Conservation (phyloP, 169 alveolate genomes). For the Pseudocohnilembus persalinus region DNA sequence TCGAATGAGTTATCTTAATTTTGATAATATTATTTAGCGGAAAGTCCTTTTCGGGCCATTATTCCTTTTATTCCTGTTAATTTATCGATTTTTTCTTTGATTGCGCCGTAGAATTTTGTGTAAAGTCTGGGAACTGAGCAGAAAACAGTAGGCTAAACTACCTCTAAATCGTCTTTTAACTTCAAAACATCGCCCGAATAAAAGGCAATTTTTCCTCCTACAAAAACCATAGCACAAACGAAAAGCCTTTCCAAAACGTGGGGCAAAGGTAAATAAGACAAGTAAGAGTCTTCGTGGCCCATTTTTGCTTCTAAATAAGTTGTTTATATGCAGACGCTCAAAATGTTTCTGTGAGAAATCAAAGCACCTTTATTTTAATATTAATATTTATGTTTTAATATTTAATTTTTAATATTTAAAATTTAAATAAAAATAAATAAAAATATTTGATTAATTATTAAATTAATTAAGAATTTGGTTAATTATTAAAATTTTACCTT, state of each 20-base stretch:
- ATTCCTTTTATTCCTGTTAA: constrained; percentile 41
- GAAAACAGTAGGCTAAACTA: constrained; percentile 54
- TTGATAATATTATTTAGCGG: constrained; percentile 38
- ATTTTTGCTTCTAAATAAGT: constrained; percentile 45
- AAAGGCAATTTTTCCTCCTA: constrained; percentile 52
- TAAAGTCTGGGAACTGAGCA: constrained; percentile 63
- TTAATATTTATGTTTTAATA: no score
- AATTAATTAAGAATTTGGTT: no score
- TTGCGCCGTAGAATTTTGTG: constrained; percentile 56
- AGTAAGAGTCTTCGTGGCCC: constrained; percentile 22
- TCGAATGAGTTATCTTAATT: constrained; percentile 21
- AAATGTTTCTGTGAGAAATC: constrained; percentile 87
- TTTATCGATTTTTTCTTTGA: constrained; percentile 39
- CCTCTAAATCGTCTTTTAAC: constrained; percentile 44
- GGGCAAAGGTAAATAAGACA: constrained; percentile 65
- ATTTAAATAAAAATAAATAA: no score
- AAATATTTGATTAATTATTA: no score
- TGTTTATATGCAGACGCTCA: constrained; percentile 52
- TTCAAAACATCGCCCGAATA: constrained; percentile 26
- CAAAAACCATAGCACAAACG: constrained; percentile 18
- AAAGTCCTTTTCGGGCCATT: constrained; percentile 43
- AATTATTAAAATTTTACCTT: constrained; percentile 74
- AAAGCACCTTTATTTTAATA: constrained; percentile 63
- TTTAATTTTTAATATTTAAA: no score
- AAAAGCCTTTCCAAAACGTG: constrained; percentile 64